Percentiles rank a stretch among this genome's conserved stretches.
phyloP scores from a whole-genome alignment of 2,329 filamentous ascomycete genomes.

The Aspergillus tanneri region DNA sequence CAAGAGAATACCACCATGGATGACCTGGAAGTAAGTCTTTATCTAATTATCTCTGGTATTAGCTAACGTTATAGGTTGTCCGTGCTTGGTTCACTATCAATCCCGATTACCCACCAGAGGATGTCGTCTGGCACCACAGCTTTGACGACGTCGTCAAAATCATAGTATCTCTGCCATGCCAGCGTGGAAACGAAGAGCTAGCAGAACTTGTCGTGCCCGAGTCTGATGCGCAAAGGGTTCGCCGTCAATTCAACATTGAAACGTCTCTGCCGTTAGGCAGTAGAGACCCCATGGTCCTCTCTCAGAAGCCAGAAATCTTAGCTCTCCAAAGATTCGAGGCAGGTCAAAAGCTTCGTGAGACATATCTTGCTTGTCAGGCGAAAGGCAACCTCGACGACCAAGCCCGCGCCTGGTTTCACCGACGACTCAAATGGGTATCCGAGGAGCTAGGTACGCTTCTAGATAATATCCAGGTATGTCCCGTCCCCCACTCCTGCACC shows the following conservation, averaged over 20 bases:
- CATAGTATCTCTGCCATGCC: constrained; percentile 1
- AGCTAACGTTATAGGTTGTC: constrained; percentile 3
- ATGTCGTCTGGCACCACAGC: constrained; percentile 2
- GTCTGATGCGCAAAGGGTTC: constrained; percentile 1
- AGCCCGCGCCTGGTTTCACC: neutral
- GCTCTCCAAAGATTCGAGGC: neutral
- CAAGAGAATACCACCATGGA: neutral
- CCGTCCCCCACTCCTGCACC: neutral
- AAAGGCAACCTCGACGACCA: neutral
- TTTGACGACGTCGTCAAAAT: constrained; percentile 1
- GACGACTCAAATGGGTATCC: neutral
- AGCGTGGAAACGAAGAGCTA: neutral
- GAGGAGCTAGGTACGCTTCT: neutral
- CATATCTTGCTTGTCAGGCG: neutral
- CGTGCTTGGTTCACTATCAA: constrained; percentile 2
- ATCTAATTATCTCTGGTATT: constrained; percentile 1
- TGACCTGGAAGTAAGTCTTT: constrained; percentile 3
- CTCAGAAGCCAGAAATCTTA: neutral
- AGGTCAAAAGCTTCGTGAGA: neutral
- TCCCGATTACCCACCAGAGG: constrained; percentile 2
- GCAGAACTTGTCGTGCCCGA: constrained; percentile 1
- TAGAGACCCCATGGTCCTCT: constrained; percentile 3
- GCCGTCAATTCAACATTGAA: neutral
- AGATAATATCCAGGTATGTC: constrained; percentile 2
- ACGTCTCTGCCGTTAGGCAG: neutral